Percentiles rank a stretch among this genome's conserved stretches.
phyloP scores from a whole-genome alignment of 805 yeast species.

The Saturnispora zaruensis region DNA sequence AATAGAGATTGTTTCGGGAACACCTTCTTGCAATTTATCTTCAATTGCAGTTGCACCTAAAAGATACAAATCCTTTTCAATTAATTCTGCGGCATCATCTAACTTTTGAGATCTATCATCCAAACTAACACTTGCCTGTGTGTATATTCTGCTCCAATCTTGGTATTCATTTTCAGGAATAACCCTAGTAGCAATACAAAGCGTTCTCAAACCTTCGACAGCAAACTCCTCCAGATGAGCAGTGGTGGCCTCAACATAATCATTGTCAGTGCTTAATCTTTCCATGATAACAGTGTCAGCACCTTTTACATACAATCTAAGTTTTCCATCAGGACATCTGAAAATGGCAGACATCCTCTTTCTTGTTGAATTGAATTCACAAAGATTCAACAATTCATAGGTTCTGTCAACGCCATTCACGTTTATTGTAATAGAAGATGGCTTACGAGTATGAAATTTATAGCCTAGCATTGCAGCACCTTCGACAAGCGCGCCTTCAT shows the following conservation, averaged over 20 bases:
- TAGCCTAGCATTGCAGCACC: slow-evolving; percentile 92
- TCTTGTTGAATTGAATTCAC: slow-evolving; percentile 96
- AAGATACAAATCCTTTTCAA: slow-evolving; percentile 70
- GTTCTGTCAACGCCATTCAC: slow-evolving; percentile 43
- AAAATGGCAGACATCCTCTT: slow-evolving; percentile 96
- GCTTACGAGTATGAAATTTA: slow-evolving; percentile 75
- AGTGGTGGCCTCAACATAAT: slow-evolving; percentile 74
- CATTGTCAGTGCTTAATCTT: slow-evolving; percentile 62
- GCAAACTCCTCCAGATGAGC: slow-evolving; percentile 95
- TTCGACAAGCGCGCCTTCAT: slow-evolving; percentile 96
- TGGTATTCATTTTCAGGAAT: slow-evolving; percentile 71
- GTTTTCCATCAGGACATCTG: slow-evolving; percentile 88
- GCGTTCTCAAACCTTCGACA: slow-evolving; percentile 87
- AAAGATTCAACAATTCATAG: slow-evolving; percentile 77
- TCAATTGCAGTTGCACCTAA: slow-evolving; percentile 98
- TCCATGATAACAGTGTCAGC: slow-evolving; percentile 95
- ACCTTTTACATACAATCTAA: slow-evolving; percentile 87
- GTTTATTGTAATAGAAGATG: slow-evolving; percentile 66
- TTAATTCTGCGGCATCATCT: slow-evolving; percentile 82
- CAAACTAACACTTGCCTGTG: slow-evolving; percentile 76
- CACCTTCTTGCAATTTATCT: slow-evolving; percentile 96
- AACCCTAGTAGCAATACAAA: slow-evolving; percentile 83
- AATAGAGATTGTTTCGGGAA: slow-evolving; percentile 93
- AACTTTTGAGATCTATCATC: slow-evolving; percentile 65
- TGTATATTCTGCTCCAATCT: slow-evolving; percentile 57